Conservation (phyloP, 352 stramenopile species). For the Thalassiosira hispida region DNA sequence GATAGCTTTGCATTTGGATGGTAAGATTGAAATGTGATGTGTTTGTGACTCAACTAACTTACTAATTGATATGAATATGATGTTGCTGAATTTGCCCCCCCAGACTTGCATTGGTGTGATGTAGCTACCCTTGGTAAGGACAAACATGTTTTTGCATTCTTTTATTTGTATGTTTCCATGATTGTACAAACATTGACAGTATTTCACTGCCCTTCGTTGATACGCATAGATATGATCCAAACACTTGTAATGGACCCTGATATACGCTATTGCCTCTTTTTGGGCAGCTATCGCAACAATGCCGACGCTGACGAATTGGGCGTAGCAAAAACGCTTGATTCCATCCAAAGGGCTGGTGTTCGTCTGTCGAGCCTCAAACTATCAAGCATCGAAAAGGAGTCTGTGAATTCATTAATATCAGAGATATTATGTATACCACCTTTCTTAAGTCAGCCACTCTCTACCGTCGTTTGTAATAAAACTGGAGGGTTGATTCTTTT, state of each 20-base stretch:
- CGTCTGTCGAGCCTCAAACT: slow-evolving; percentile 31
- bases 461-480: slow-evolving; percentile 33
- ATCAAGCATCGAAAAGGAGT: slow-evolving; percentile 30
- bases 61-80: too few species aligned
- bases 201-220: neutral
- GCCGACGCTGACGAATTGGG: neutral
- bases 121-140: slow-evolving; percentile 17
- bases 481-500: slow-evolving; percentile 36
- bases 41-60: neutral
- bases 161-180: too few species aligned
- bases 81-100: too few species aligned
- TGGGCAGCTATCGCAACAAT: slow-evolving; percentile 31
- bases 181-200: too few species aligned
- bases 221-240: slow-evolving; percentile 16
- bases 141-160: too few species aligned
- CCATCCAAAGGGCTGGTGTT: slow-evolving; percentile 16
- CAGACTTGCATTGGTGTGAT: slow-evolving; percentile 29
- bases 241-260: slow-evolving; percentile 34
- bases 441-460: slow-evolving; percentile 23
- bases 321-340: slow-evolving; percentile 16
- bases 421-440: slow-evolving; percentile 37
- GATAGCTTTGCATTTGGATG: slow-evolving; percentile 34
- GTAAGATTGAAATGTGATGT: neutral
- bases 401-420: slow-evolving; percentile 33
- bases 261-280: slow-evolving; percentile 26